Conservation (phyloP, 768 basidiomycete species). For the Tulasnella sp. region DNA sequence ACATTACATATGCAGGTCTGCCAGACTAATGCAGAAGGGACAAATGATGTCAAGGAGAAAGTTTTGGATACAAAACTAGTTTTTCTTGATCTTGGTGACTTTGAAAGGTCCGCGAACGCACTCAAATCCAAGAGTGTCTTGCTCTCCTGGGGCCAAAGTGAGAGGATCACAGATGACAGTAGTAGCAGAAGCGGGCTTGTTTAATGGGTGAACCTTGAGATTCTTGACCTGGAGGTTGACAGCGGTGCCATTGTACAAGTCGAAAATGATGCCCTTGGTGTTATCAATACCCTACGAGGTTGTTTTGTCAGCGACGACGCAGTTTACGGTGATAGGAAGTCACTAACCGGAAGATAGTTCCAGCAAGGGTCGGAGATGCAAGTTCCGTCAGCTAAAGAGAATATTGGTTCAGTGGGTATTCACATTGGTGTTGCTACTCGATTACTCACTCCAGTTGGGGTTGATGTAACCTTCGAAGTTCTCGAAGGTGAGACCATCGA, state of each 20-base stretch:
- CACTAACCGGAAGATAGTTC: constrained; percentile 32
- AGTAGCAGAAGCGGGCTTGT: constrained; percentile 8
- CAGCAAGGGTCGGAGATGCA: constrained; percentile 51
- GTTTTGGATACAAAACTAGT: no score
- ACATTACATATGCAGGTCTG: no score
- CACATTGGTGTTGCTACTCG: constrained; percentile 9
- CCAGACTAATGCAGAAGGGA: no score
- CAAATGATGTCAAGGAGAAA: no score
- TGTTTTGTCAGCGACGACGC: not conserved
- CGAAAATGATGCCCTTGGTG: constrained; percentile 46
- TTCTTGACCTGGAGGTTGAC: constrained; percentile 11
- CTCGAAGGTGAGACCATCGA: constrained; percentile 43
- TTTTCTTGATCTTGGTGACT: constrained; percentile 5
- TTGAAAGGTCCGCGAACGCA: constrained; percentile 14
- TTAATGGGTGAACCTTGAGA: constrained; percentile 12
- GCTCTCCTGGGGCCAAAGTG: constrained; percentile 13
- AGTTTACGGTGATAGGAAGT: no score
- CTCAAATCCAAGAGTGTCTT: constrained; percentile 17
- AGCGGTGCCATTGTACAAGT: constrained; percentile 46
- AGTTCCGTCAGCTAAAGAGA: constrained; percentile 35
- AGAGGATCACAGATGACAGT: constrained; percentile 15
- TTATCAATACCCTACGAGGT: constrained; percentile 40
- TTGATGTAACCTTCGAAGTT: constrained; percentile 40
- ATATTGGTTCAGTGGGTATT: no score
- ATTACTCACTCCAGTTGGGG: constrained; percentile 27